A percentile compares a stretch with the other conserved stretches of the same genome.
phyloP scores from a whole-genome alignment of 2,329 filamentous ascomycete species.

The Ophiostoma montium region DNA sequence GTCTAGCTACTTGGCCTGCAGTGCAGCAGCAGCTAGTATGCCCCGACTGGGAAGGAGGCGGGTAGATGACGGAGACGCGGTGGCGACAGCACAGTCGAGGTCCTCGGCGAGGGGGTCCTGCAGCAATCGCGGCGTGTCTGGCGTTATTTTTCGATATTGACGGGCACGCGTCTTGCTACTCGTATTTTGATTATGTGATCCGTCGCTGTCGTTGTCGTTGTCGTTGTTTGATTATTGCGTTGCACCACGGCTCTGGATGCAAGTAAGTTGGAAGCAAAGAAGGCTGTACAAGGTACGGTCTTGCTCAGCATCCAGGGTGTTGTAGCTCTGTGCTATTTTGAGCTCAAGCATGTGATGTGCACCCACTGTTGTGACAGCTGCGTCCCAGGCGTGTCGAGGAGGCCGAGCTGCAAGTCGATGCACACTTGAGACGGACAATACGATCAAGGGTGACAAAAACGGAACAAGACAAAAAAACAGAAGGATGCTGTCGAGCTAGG shows the following conservation, averaged over 20 bases:
- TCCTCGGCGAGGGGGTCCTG: background rate
- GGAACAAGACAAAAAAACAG: background rate
- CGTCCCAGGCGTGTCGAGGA: background rate
- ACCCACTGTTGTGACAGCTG: background rate
- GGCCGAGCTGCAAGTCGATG: background rate
- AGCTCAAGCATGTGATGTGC: background rate
- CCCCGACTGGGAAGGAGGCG: constrained; percentile 1
- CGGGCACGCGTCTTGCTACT: background rate
- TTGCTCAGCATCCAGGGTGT: background rate
- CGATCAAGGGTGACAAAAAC: background rate
- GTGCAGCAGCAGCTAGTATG: background rate
- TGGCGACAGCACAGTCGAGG: background rate
- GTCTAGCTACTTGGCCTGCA: background rate
- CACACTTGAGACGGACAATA: background rate
- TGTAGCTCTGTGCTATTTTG: background rate
- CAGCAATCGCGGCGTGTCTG: background rate
- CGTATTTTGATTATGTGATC: background rate
- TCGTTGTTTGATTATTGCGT: background rate
- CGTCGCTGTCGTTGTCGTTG: too few species aligned
- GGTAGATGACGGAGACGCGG: background rate
- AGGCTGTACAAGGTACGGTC: background rate
- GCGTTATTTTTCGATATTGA: too few species aligned
- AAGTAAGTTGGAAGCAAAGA: background rate
- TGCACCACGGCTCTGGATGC: background rate
- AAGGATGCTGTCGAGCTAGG: too few species aligned